Evolutionary conservation across 768 basidiomycete genomes (phyloP).

Genomic region (Trametes coccinea): DNA sequence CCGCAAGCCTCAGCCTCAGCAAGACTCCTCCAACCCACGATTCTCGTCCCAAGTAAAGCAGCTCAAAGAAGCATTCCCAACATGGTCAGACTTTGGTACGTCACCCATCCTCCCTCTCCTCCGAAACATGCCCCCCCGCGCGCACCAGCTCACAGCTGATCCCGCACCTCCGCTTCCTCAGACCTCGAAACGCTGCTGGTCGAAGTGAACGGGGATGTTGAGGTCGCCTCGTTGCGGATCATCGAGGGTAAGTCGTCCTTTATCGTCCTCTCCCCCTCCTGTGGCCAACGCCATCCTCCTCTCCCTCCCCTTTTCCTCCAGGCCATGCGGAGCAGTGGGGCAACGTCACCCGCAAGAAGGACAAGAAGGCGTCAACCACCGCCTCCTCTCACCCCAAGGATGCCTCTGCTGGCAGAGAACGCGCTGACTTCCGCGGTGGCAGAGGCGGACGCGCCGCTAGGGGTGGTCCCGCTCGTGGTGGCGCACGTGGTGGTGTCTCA

Average conservation of each 20-base stretch:
- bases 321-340: conserved; percentile 81
- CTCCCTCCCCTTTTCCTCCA: conserved; percentile 31
- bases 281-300: conserved; percentile 20
- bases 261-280: conserved; percentile 17
- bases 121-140: conserved; percentile 23
- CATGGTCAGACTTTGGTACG: conserved; percentile 69
- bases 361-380: conserved; percentile 61
- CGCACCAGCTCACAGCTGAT: conserved; percentile 23
- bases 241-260: conserved; percentile 60
- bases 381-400: conserved; percentile 52
- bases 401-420: conserved; percentile 42
- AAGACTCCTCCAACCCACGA: conserved; percentile 32
- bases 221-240: conserved; percentile 72
- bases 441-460: conserved; percentile 66
- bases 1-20: conserved; percentile 29
- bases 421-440: conserved; percentile 59
- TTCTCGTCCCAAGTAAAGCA: conserved; percentile 55
- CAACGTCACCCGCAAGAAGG: conserved; percentile 83
- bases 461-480: conserved; percentile 46
- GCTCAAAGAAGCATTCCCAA: conserved; percentile 71
- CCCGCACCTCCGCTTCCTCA: conserved; percentile 22
- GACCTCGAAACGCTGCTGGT: conserved; percentile 70
- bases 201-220: conserved; percentile 69
- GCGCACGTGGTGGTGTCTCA: conserved; percentile 41
- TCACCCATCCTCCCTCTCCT: conserved; percentile 12